A percentile compares a stretch with the other conserved stretches of the same genome.
Evolutionary conservation across 1,139 yeast genomes (phyloP).

Genomic region (Candida frijolesensis): DNA sequence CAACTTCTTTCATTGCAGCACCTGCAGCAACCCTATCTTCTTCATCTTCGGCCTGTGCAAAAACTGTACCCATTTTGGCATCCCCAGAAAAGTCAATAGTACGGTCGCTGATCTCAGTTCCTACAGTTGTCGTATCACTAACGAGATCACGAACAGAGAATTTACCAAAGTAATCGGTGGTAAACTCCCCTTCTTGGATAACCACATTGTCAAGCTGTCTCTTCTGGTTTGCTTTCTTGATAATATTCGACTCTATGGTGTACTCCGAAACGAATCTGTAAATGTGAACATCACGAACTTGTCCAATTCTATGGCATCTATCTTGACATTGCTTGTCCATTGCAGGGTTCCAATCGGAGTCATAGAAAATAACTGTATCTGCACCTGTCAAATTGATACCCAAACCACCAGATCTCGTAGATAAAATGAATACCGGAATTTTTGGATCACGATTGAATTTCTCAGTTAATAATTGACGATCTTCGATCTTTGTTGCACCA

Average conservation of each 20-base stretch:
- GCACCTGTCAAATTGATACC: conserved; percentile 99
- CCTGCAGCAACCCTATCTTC: conserved; percentile 94
- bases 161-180: conserved; percentile 92
- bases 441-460: conserved; percentile 84
- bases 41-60: conserved; percentile 95
- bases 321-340: conserved; percentile 99
- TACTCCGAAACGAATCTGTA: conserved; percentile 94
- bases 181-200: conserved; percentile 97
- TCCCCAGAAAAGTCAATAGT: conserved; percentile 41
- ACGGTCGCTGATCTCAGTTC: conserved; percentile 38
- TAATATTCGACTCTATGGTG: conserved; percentile 93
- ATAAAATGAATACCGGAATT: conserved; percentile 87
- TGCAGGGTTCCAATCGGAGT: conserved; percentile 99
- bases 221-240: conserved; percentile 94
- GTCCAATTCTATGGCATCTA: conserved; percentile 98
- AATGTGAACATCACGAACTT: conserved; percentile 95
- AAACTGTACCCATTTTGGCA: conserved; percentile 61
- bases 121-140: conserved; percentile 55
- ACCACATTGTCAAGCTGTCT: conserved; percentile 93
- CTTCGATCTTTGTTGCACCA: conserved; percentile 97
- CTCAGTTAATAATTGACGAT: conserved; percentile 91
- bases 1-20: conserved; percentile 86
- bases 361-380: conserved; percentile 97
- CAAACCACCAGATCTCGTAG: conserved; percentile 96
- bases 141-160: conserved; percentile 87